Percentiles rank a stretch among this genome's conserved stretches.
These are phyloP conservation scores for Russula brevipes DNA, from an alignment of 768 basidiomycete genomes.

Conservation along the genomic window DNA sequence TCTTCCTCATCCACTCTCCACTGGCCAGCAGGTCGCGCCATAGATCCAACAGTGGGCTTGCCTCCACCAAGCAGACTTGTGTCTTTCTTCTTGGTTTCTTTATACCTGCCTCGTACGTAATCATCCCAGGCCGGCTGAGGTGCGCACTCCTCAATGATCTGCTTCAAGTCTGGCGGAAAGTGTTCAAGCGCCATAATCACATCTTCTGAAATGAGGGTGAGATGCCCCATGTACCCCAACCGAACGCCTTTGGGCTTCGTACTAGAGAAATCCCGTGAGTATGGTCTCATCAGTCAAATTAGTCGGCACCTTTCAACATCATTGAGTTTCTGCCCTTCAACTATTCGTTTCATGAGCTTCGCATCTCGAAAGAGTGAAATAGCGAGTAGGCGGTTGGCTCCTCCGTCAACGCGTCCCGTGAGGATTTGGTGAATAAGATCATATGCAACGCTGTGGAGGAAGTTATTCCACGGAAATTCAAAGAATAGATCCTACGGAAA, in stretches of 20 bases:
- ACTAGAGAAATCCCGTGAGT: constrained; percentile 35
- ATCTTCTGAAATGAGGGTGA: constrained; percentile 92
- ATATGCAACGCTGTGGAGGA: constrained; percentile 93
- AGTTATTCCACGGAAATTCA: constrained; percentile 96
- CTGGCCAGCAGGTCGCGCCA: constrained; percentile 31
- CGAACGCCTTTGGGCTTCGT: constrained; percentile 71
- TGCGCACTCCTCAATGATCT: constrained; percentile 57
- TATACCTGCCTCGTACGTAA: constrained; percentile 80
- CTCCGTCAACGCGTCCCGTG: constrained; percentile 78
- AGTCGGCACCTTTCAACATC: constrained; percentile 61
- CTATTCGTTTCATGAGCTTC: constrained; percentile 73
- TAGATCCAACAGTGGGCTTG: constrained; percentile 47
- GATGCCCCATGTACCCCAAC: constrained; percentile 94
- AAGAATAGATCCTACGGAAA: constrained; percentile 81
- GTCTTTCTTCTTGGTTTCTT: constrained; percentile 82
- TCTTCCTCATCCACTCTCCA: constrained; percentile 69
- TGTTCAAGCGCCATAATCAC: constrained; percentile 84
- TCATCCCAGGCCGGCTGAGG: constrained; percentile 84
- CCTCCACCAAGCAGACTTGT: constrained; percentile 78
- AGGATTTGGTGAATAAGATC: constrained; percentile 94
- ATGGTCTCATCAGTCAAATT: background rate
- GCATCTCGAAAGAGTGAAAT: constrained; percentile 85
- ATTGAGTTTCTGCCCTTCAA: constrained; percentile 79
- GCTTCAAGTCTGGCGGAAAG: constrained; percentile 74
- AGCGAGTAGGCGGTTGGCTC: constrained; percentile 78